A percentile compares a stretch with the other conserved stretches of the same genome.
Conservation (phyloP, 2,329 filamentous ascomycete genomes). For the Alternaria hordeiaustralica region DNA sequence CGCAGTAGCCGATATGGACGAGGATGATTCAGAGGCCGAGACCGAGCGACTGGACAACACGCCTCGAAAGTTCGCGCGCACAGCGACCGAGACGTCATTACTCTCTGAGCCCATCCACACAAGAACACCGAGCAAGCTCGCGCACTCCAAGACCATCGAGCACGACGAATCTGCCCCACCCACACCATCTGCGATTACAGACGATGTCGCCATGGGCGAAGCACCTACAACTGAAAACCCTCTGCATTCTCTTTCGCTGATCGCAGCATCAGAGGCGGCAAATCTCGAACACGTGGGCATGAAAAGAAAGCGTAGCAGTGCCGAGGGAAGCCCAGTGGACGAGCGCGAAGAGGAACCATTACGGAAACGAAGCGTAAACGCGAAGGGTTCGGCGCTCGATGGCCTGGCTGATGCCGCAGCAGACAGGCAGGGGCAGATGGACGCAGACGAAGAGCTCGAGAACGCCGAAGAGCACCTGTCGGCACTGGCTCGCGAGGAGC, state of each 20-base stretch:
- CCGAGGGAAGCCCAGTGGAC: slow-evolving; percentile 48
- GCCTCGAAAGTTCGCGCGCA: slow-evolving; percentile 67
- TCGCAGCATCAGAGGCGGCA: slow-evolving; percentile 41
- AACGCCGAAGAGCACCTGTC: slow-evolving; percentile 48
- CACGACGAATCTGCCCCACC: slow-evolving; percentile 38
- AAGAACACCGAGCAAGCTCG: slow-evolving; percentile 48
- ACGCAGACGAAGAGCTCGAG: slow-evolving; percentile 61
- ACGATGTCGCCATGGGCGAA: slow-evolving; percentile 24
- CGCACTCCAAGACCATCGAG: slow-evolving; percentile 41
- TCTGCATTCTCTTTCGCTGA: slow-evolving; percentile 40
- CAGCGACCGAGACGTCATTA: slow-evolving; percentile 42
- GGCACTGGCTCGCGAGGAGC: slow-evolving; percentile 39
- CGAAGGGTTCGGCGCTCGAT: slow-evolving; percentile 31
- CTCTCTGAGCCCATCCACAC: slow-evolving; percentile 42
- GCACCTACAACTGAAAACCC: slow-evolving; percentile 28
- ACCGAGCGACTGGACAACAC: slow-evolving; percentile 92
- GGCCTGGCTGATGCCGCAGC: slow-evolving; percentile 40
- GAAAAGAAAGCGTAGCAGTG: slow-evolving; percentile 56
- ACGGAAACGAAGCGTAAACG: slow-evolving; percentile 44
- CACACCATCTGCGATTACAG: slow-evolving; percentile 29
- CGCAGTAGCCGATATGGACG: slow-evolving; percentile 49
- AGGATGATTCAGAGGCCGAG: slow-evolving; percentile 83
- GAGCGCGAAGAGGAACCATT: slow-evolving; percentile 46
- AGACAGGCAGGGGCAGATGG: slow-evolving; percentile 35
- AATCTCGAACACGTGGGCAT: slow-evolving; percentile 40